Percentiles rank a stretch among this genome's conserved stretches.
Conservation (phyloP, 2,329 filamentous ascomycete genomes). For the Albophoma yamanashiensis region DNA sequence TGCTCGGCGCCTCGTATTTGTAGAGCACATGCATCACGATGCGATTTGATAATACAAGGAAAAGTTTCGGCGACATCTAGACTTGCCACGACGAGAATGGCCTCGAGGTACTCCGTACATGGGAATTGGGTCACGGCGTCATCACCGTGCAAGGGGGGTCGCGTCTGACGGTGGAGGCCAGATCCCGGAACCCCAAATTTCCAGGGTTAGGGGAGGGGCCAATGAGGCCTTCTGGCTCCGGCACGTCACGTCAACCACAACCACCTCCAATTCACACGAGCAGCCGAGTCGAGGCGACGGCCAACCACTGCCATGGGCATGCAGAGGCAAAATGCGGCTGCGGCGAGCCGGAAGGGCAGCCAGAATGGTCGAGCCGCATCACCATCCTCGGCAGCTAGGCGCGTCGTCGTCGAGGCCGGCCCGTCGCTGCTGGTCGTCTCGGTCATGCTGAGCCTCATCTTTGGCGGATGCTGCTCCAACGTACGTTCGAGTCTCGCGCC, state of each 20-base stretch:
- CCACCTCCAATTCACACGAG: background rate
- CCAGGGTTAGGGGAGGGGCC: background rate
- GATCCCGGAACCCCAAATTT: background rate
- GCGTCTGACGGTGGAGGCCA: background rate
- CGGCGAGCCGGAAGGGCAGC: background rate
- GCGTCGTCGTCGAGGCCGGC: background rate
- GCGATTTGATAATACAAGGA: background rate
- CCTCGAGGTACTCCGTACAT: too few species aligned
- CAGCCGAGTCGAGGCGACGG: background rate
- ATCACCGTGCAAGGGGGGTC: background rate
- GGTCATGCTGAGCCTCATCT: constrained; percentile 74
- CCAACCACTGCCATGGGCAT: background rate
- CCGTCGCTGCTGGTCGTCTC: constrained; percentile 41
- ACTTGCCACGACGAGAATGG: too few species aligned
- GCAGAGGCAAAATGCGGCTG: background rate
- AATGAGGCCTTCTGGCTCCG: background rate
- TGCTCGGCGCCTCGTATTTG: background rate
- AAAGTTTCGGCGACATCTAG: background rate
- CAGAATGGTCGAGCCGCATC: background rate
- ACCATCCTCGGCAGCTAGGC: background rate
- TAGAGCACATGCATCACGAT: background rate
- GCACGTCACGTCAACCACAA: background rate
- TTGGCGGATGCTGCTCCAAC: constrained; percentile 92
- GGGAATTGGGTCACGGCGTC: too few species aligned
- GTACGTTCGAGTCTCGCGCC: constrained; percentile 34